Evolutionary conservation across 1,284 basidiomycete genomes (phyloP).

Genomic region (Retiboletus flavoniger): DNA sequence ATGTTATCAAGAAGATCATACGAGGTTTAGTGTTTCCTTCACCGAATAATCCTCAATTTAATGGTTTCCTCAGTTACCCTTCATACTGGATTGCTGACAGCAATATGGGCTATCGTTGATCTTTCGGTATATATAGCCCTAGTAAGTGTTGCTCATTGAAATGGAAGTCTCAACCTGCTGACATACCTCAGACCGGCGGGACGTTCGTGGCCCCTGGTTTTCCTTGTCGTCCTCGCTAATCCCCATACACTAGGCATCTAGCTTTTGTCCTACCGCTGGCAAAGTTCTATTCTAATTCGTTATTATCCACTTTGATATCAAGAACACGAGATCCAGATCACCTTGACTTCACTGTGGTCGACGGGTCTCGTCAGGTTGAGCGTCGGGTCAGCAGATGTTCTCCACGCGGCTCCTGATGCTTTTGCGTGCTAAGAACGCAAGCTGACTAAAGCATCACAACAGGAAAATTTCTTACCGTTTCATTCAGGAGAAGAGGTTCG

Average conservation of each 20-base stretch:
- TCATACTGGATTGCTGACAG: constrained; percentile 38
- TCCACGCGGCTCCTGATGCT: not conserved
- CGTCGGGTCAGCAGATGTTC: constrained; percentile 20
- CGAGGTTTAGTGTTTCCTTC: constrained; percentile 19
- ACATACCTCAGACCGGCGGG: constrained; percentile 20
- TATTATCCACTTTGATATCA: constrained; percentile 36
- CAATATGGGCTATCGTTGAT: constrained; percentile 36
- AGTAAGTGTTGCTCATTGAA: constrained; percentile 19
- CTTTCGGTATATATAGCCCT: constrained; percentile 33
- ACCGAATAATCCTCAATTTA: not conserved
- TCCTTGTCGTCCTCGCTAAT: not conserved
- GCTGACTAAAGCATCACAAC: constrained; percentile 11
- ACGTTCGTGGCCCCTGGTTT: constrained; percentile 12
- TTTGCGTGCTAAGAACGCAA: not conserved
- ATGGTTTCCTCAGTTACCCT: constrained; percentile 33
- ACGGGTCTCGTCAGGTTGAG: constrained; percentile 20
- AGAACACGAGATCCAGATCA: constrained; percentile 22
- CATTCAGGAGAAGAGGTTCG: constrained; percentile 15
- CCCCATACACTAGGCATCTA: constrained; percentile 23
- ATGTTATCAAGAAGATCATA: constrained; percentile 36
- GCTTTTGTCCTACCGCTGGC: constrained; percentile 35
- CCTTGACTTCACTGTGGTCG: constrained; percentile 26
- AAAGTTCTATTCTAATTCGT: constrained; percentile 39
- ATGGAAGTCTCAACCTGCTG: not conserved
- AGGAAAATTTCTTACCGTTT: constrained; percentile 17